Percentiles rank a stretch among this genome's conserved stretches.
Evolutionary conservation across 306 rosid species (phyloP).

Genomic region (Erythrophleum fordii): DNA sequence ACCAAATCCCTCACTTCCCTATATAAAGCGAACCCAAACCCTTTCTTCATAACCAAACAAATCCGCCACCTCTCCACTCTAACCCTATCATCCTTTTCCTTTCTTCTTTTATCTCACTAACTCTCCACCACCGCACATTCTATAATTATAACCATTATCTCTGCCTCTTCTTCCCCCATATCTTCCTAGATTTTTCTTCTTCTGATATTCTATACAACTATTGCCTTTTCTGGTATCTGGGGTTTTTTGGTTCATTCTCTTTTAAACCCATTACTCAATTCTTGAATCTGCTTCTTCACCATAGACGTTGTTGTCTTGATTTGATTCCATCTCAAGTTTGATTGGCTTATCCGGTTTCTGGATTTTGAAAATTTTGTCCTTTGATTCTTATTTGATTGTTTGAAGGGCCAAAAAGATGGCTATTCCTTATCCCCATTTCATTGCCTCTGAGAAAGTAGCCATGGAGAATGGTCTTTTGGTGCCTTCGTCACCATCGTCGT

Average conservation of each 20-base stretch:
- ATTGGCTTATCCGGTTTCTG: not conserved
- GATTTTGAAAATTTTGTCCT: not conserved
- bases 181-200: not conserved
- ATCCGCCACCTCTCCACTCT: not conserved
- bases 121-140: slow-evolving; percentile 19
- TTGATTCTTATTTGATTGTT: not conserved
- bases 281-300: not conserved
- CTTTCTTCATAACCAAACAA: not conserved
- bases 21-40: not conserved
- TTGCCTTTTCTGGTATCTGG: not conserved
- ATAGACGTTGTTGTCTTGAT: not conserved
- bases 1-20: not conserved
- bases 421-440: slow-evolving; percentile 46
- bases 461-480: slow-evolving; percentile 54
- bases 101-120: not conserved
- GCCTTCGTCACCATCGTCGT: slow-evolving; percentile 43
- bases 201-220: not conserved
- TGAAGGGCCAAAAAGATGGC: slow-evolving; percentile 38
- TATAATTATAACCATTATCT: not conserved
- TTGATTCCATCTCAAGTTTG: not conserved
- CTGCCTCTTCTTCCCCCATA: not conserved
- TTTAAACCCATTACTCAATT: not conserved
- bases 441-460: slow-evolving; percentile 44
- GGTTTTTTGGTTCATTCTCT: not conserved
- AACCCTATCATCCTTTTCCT: not conserved